Evolutionary conservation across 208 protist species (phyloP).

Genomic region (Porcisia deanei): DNA sequence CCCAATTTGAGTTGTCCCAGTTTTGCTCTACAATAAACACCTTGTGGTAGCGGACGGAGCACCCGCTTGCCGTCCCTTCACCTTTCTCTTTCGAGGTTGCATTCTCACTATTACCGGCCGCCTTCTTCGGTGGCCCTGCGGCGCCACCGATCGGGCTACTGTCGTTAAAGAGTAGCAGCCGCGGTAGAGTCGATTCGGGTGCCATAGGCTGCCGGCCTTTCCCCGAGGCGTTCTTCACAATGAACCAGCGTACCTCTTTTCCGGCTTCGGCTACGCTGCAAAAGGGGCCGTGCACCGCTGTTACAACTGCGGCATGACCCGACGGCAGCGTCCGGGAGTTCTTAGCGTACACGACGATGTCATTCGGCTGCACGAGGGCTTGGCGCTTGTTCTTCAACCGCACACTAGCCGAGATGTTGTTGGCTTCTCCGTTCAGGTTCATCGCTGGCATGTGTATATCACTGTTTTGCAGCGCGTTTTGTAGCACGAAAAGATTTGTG

Average conservation of each 20-base stretch:
- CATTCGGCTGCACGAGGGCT: conserved; percentile 28
- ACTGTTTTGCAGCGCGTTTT: not conserved
- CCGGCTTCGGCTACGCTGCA: conserved; percentile 21
- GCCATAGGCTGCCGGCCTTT: conserved; percentile 14
- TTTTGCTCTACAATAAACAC: conserved; percentile 74
- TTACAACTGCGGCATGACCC: conserved; percentile 70
- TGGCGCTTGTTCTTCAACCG: conserved; percentile 23
- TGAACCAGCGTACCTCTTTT: conserved; percentile 27
- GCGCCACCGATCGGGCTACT: not conserved
- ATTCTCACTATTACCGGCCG: not conserved
- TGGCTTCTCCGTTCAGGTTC: conserved; percentile 24
- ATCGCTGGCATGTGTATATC: not conserved
- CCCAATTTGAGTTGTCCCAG: conserved; percentile 49
- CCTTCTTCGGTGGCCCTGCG: not conserved
- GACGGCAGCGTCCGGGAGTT: conserved; percentile 32
- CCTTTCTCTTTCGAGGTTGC: not conserved
- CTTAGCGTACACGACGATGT: conserved; percentile 47
- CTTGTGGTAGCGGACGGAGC: conserved; percentile 34
- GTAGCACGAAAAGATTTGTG: conserved; percentile 34
- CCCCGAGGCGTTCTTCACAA: conserved; percentile 20
- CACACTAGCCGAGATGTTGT: conserved; percentile 29
- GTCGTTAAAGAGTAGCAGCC: not conserved
- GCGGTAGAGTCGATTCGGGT: conserved; percentile 11
- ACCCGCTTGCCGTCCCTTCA: not conserved
- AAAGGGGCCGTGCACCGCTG: conserved; percentile 52